A percentile compares a stretch with the other conserved stretches of the same genome.
These are phyloP conservation scores for Clarireedia paspali DNA, from an alignment of 2,329 filamentous ascomycete species.

Conservation along the genomic window DNA sequence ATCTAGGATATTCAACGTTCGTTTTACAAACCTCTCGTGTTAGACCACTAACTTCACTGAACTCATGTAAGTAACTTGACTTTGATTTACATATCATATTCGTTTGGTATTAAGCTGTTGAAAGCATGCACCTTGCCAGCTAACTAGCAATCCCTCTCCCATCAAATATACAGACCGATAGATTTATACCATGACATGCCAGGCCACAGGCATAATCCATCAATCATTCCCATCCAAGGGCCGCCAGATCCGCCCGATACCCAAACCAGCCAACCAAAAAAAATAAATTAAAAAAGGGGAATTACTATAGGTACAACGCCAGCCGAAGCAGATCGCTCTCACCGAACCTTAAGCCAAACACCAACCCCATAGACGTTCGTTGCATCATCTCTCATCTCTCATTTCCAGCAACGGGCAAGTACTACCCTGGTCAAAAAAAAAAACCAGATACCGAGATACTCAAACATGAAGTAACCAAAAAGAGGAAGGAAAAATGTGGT, in stretches of 20 bases:
- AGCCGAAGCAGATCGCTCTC: conserved; percentile 10
- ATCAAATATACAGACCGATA: not conserved
- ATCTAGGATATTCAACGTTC: too few species aligned
- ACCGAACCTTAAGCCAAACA: conserved; percentile 10
- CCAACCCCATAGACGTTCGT: not conserved
- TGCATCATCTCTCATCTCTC: conserved; percentile 8
- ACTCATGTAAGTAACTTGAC: too few species aligned
- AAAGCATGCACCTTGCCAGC: not conserved
- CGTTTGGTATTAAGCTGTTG: not conserved
- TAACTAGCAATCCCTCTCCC: not conserved
- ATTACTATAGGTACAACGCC: conserved; percentile 9
- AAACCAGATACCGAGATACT: conserved; percentile 6
- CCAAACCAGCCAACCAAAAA: not conserved
- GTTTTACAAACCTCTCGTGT: too few species aligned
- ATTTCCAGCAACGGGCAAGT: conserved; percentile 10
- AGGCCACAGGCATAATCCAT: not conserved
- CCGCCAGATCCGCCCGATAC: conserved; percentile 3
- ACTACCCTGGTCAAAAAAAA: not conserved
- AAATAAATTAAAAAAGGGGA: not conserved
- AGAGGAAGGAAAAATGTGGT: conserved; percentile 2
- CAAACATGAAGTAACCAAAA: conserved; percentile 10
- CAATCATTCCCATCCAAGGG: not conserved
- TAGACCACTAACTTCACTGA: too few species aligned
- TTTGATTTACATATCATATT: not conserved
- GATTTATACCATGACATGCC: too few species aligned